These are phyloP conservation scores for Colletotrichum gloeosporioides DNA, from an alignment of 2,329 filamentous ascomycete species.

Conservation along the genomic window DNA sequence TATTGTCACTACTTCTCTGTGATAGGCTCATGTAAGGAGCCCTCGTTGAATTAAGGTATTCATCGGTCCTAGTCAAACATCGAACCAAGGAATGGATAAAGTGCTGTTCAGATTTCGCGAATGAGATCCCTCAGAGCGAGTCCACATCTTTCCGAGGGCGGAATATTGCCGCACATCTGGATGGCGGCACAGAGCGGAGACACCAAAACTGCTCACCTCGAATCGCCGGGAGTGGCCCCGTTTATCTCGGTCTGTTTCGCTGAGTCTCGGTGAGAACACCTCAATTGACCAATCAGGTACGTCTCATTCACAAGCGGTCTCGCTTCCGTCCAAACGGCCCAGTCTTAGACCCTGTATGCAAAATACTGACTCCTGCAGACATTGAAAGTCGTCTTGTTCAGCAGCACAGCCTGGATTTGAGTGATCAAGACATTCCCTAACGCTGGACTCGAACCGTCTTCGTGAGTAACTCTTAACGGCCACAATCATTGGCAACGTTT, in stretches of 20 bases:
- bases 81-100: neutral
- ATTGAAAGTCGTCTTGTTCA: neutral
- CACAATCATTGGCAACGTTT: neutral
- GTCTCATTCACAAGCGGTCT: neutral
- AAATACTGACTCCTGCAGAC: neutral
- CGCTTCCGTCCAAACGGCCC: neutral
- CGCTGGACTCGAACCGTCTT: accelerated
- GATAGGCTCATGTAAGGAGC: neutral
- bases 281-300: neutral
- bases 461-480: accelerated
- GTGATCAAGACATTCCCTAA: neutral
- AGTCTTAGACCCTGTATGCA: neutral
- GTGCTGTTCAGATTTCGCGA: neutral
- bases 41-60: neutral
- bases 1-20: neutral
- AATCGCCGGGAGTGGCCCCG: neutral
- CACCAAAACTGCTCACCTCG: neutral
- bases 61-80: neutral
- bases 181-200: neutral
- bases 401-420: neutral
- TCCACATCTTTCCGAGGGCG: neutral
- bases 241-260: neutral
- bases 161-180: neutral
- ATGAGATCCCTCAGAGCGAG: neutral
- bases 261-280: neutral